A percentile compares a stretch with the other conserved stretches of the same genome.
Evolutionary conservation across 2,329 filamentous ascomycete species (phyloP).

Genomic region (Alternaria ventricosa): DNA sequence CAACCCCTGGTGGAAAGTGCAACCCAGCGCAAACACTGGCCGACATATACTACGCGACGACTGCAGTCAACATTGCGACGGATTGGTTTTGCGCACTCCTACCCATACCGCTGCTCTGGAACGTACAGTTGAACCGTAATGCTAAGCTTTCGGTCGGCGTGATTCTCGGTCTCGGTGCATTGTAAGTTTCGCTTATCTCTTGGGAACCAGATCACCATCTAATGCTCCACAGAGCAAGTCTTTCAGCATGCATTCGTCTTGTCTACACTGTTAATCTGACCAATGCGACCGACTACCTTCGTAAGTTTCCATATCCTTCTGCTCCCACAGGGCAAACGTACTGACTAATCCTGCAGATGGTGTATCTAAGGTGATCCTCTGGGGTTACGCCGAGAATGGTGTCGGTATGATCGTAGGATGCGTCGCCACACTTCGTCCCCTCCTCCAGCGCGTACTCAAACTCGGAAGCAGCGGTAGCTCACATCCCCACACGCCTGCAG

Average conservation of each 20-base stretch:
- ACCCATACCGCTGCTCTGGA: conserved; percentile 13
- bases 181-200: conserved; percentile 12
- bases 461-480: conserved; percentile 8
- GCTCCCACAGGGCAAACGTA: too few relatives aligned
- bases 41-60: conserved; percentile 13
- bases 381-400: conserved; percentile 12
- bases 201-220: conserved; percentile 1
- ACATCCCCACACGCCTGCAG: conserved; percentile 2
- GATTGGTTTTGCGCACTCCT: conserved; percentile 14
- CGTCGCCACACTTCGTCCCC: conserved; percentile 12
- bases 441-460: conserved; percentile 11
- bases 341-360: conserved; percentile 1
- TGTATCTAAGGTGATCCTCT: conserved; percentile 10
- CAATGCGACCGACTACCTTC: conserved; percentile 6
- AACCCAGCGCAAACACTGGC: conserved; percentile 9
- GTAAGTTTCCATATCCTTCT: not conserved
- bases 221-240: conserved; percentile 5
- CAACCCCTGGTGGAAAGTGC: conserved; percentile 10
- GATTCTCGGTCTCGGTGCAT: conserved; percentile 14
- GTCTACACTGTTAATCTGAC: conserved; percentile 11
- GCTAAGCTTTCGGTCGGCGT: conserved; percentile 15
- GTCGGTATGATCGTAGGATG: conserved; percentile 13
- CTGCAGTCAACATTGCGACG: conserved; percentile 12
- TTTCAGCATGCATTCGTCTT: conserved; percentile 13
- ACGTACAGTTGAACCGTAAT: conserved; percentile 11